Evolutionary conservation across 2,329 filamentous ascomycete species (phyloP), one percentile per base, ranked within the genome.

Genomic region (Raffaelea arxii): DNA sequence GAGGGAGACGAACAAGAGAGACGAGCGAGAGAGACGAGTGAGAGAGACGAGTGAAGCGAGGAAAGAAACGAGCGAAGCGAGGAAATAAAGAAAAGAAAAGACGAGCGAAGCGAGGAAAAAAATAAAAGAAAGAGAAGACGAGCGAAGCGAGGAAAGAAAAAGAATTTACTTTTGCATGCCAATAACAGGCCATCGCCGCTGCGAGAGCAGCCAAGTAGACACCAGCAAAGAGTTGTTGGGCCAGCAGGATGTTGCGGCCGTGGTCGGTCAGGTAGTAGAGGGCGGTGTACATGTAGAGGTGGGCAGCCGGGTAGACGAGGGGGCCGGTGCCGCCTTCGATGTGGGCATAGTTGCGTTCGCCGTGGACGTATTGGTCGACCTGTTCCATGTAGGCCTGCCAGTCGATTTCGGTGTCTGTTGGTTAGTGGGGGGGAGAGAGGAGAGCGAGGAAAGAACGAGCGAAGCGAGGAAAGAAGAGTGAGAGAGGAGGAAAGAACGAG

Each of bases 331-430:
- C 84, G 55, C 92, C 92, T 59, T 83, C 77, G 60, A 98, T 90
- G 48, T 81, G 75, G 50, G 78, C 79, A 64, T 98, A 98, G 65
- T 96, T 84, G 60, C 86, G 80, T 70, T 97, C 90, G 58, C 92
- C 92, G 18, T 78, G 73, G 40, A 90, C 68, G 59, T 84, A 92
- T 56, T 90, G 81, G 36, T 76, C 67, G 39, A 97, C 74, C 59
- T 98, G 92, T 62, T 96, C 77, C 90, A 98, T 97, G 65, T 98
- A 98, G 1, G 92, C 88, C 49, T 75, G 77, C 91, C 91, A 98
- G 67, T 98, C 92, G 59, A 98, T 98, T 65, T 98, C 92, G 38
- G 92, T 98, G 62, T 98, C 92, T 75, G 9, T 16, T 4, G 6
- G 32, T 30, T n/a, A 45, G 37, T 16, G 4, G 14, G n/a, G n/a